phyloP scores from a whole-genome alignment of 2,329 filamentous ascomycete genomes.

The Coniochaeta sp. region DNA sequence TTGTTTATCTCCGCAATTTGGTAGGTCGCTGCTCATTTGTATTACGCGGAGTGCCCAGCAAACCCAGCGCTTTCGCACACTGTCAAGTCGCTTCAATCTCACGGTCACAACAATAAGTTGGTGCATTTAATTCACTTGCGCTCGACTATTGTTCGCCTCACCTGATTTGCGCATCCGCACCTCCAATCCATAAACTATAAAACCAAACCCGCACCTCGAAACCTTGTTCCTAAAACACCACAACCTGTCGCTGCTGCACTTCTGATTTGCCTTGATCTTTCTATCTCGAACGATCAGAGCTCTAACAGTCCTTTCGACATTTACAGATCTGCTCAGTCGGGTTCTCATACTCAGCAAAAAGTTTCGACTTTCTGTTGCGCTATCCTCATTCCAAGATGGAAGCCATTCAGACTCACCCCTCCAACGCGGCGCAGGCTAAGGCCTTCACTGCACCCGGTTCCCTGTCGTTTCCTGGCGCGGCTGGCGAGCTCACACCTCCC shows the following conservation, averaged over 20 bases:
- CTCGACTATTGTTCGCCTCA: not conserved
- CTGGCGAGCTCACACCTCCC: constrained; percentile 76
- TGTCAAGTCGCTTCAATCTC: constrained; percentile 3
- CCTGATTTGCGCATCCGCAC: not conserved
- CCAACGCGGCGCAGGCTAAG: constrained; percentile 87
- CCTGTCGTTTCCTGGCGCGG: constrained; percentile 82
- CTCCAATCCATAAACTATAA: not conserved
- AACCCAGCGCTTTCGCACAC: not conserved
- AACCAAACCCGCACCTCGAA: not conserved
- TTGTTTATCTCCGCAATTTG: constrained; percentile 90
- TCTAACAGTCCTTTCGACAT: not conserved
- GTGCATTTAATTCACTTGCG: not conserved
- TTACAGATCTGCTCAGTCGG: constrained; percentile 18
- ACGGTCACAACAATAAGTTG: not conserved
- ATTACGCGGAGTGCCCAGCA: constrained; percentile 3
- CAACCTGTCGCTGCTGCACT: not conserved
- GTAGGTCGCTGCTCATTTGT: constrained; percentile 43
- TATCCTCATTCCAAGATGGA: constrained; percentile 52
- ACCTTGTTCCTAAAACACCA: not conserved
- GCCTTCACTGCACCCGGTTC: constrained; percentile 90
- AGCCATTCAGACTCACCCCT: constrained; percentile 82
- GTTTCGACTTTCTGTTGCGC: not conserved
- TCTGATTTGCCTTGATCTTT: not conserved
- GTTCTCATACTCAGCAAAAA: not conserved
- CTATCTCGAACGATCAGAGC: not conserved